Evolutionary conservation across 495 filamentous ascomycete genomes (phyloP).

Genomic region (Penicillium longicatenatum): DNA sequence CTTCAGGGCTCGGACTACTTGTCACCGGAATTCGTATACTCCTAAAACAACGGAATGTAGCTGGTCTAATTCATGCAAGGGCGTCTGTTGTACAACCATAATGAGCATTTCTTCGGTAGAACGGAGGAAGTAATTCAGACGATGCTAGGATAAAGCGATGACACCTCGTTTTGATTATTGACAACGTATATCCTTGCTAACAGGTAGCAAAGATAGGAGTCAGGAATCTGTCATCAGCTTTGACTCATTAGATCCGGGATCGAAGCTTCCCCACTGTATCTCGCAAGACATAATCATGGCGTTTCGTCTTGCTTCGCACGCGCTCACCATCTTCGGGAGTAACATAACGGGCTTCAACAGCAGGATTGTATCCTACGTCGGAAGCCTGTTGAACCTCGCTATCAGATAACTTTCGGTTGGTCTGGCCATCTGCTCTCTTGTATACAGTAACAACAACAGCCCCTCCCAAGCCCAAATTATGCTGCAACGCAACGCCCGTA

Average conservation of each 20-base stretch:
- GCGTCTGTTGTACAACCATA: too few relatives aligned
- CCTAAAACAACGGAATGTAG: too few relatives aligned
- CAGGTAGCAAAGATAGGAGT: too few relatives aligned
- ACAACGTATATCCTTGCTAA: too few relatives aligned
- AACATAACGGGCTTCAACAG: slow-evolving; percentile 60
- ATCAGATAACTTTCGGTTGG: slow-evolving; percentile 46
- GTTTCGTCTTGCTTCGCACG: slow-evolving; percentile 27
- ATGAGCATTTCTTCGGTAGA: too few relatives aligned
- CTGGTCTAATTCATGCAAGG: too few relatives aligned
- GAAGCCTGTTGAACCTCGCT: slow-evolving; percentile 54
- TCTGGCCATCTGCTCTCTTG: slow-evolving; percentile 66
- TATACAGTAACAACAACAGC: slow-evolving; percentile 83
- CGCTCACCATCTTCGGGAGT: slow-evolving; percentile 26
- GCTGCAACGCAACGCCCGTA: slow-evolving; percentile 72
- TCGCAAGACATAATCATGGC: slow-evolving; percentile 23
- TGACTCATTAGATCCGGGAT: slow-evolving; percentile 17
- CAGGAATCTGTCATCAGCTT: too few relatives aligned
- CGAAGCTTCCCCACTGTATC: slow-evolving; percentile 24
- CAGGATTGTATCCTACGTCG: slow-evolving; percentile 80
- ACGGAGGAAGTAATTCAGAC: too few relatives aligned
- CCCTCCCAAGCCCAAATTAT: slow-evolving; percentile 85
- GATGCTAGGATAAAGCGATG: too few relatives aligned
- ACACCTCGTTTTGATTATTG: too few relatives aligned
- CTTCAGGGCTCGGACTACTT: not conserved
- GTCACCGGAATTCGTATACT: too few relatives aligned